Evolutionary conservation across 495 filamentous ascomycete species (phyloP).

Genomic region (Aspergillus nidulans): DNA sequence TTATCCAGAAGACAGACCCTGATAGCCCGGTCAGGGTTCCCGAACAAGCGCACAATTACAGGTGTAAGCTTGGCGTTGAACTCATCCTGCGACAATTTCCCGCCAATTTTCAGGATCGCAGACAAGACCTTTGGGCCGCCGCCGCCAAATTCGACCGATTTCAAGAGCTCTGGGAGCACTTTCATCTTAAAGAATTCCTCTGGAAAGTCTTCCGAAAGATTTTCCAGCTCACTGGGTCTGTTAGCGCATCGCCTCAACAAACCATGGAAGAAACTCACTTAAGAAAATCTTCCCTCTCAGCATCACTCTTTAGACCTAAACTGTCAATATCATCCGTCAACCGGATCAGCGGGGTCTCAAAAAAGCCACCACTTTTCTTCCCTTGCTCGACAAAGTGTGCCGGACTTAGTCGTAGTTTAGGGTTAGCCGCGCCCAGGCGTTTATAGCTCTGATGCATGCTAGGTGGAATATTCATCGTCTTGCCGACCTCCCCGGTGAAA

Average conservation of each 20-base stretch:
- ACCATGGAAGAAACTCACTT: slow-evolving; percentile 48
- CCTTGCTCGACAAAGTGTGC: slow-evolving; percentile 89
- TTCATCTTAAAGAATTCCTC: slow-evolving; percentile 98
- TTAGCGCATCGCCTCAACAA: not conserved
- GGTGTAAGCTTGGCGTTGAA: slow-evolving; percentile 82
- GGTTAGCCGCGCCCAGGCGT: slow-evolving; percentile 78
- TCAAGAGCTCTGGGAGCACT: slow-evolving; percentile 89
- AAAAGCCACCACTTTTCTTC: slow-evolving; percentile 74
- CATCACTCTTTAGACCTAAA: slow-evolving; percentile 78
- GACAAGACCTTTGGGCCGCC: slow-evolving; percentile 88
- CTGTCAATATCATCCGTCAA: slow-evolving; percentile 89
- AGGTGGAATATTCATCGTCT: slow-evolving; percentile 81
- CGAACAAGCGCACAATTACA: slow-evolving; percentile 81
- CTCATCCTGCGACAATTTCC: slow-evolving; percentile 82
- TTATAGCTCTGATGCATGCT: slow-evolving; percentile 88
- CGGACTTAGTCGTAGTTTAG: slow-evolving; percentile 79
- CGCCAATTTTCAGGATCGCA: slow-evolving; percentile 82
- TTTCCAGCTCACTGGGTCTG: slow-evolving; percentile 66
- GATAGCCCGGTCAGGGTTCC: slow-evolving; percentile 86
- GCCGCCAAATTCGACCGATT: slow-evolving; percentile 94
- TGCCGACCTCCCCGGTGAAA: slow-evolving; percentile 67
- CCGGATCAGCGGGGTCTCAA: slow-evolving; percentile 86
- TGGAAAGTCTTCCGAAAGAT: slow-evolving; percentile 86
- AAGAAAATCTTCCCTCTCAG: slow-evolving; percentile 80
- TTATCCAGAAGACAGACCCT: slow-evolving; percentile 89